Percentiles rank a stretch among this genome's conserved stretches.
These are phyloP conservation scores for Rhizopus microsporus DNA, from an alignment of 371 early-diverging fungal genomes.

Conservation along the genomic window DNA sequence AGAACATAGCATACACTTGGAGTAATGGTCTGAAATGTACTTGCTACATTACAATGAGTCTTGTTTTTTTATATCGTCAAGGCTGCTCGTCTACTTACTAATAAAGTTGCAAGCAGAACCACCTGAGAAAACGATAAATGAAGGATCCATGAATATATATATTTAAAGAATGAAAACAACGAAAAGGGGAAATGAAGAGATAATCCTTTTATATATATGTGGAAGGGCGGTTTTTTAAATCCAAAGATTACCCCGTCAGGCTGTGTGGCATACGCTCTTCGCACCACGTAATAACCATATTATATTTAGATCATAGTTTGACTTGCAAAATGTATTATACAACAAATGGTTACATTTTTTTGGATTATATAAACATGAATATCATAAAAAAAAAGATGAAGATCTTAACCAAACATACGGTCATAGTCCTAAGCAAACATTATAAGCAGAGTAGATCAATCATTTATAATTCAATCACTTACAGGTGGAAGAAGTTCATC, in stretches of 20 bases:
- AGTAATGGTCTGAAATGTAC: slow-evolving; percentile 53
- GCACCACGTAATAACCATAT: no score
- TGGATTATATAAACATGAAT: background rate
- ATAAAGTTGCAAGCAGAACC: slow-evolving; percentile 72
- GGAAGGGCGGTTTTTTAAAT: background rate
- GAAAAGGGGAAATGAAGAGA: background rate
- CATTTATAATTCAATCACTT: slow-evolving; percentile 20
- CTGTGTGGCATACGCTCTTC: no score
- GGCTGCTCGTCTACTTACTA: slow-evolving; percentile 18
- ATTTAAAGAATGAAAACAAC: background rate
- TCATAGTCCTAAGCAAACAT: slow-evolving; percentile 50
- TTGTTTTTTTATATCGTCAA: background rate
- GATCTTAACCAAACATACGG: slow-evolving; percentile 66
- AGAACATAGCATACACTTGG: slow-evolving; percentile 68
- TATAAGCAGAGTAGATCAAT: background rate
- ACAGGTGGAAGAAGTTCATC: slow-evolving; percentile 80
- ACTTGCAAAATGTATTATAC: background rate
- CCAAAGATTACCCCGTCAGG: background rate
- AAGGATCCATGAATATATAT: slow-evolving; percentile 6
- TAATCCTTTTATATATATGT: background rate
- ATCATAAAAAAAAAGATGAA: background rate
- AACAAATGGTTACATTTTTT: background rate
- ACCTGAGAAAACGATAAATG: slow-evolving; percentile 67
- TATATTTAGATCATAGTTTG: no score
- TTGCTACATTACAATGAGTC: slow-evolving; percentile 19